A percentile compares a stretch with the other conserved stretches of the same genome.
Evolutionary conservation across 805 yeast genomes (phyloP).

Genomic region (Yarrowia hollandica): DNA sequence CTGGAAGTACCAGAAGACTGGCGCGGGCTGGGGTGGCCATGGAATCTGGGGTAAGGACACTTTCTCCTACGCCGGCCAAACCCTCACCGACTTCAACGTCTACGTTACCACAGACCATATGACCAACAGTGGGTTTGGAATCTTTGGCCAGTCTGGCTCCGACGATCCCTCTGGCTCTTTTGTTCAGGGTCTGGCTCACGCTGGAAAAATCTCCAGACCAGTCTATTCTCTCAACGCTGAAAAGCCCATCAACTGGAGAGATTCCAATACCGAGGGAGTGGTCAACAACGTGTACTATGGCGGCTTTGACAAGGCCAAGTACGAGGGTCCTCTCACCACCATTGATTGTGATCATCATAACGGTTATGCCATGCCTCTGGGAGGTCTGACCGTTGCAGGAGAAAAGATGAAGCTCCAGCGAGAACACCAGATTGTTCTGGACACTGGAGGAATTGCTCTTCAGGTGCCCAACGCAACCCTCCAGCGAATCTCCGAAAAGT

Average conservation of each 20-base stretch:
- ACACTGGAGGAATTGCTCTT: constrained; percentile 41
- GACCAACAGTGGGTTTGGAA: constrained; percentile 56
- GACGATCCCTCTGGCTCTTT: constrained; percentile 67
- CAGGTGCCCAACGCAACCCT: constrained; percentile 40
- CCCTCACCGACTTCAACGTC: constrained; percentile 36
- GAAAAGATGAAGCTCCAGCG: constrained; percentile 32
- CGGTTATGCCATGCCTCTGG: constrained; percentile 35
- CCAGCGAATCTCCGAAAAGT: constrained; percentile 36
- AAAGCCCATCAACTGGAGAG: constrained; percentile 35
- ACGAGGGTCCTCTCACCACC: constrained; percentile 35
- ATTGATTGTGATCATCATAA: constrained; percentile 21
- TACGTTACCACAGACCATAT: constrained; percentile 45
- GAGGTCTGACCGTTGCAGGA: constrained; percentile 33
- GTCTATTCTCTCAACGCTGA: constrained; percentile 45
- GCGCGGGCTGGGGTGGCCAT: constrained; percentile 42
- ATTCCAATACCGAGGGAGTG: too few relatives aligned
- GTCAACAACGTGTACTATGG: constrained; percentile 37
- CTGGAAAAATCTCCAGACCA: constrained; percentile 62
- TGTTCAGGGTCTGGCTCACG: constrained; percentile 56
- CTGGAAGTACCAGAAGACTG: constrained; percentile 31
- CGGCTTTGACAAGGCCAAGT: constrained; percentile 37
- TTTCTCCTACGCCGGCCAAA: constrained; percentile 34
- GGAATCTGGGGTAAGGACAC: constrained; percentile 41
- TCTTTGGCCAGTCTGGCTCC: constrained; percentile 46
- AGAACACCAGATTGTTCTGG: constrained; percentile 35